Base-by-base conservation (phyloP, 352 stramenopile genomes). In the Phytopythium sindhum region DNA sequence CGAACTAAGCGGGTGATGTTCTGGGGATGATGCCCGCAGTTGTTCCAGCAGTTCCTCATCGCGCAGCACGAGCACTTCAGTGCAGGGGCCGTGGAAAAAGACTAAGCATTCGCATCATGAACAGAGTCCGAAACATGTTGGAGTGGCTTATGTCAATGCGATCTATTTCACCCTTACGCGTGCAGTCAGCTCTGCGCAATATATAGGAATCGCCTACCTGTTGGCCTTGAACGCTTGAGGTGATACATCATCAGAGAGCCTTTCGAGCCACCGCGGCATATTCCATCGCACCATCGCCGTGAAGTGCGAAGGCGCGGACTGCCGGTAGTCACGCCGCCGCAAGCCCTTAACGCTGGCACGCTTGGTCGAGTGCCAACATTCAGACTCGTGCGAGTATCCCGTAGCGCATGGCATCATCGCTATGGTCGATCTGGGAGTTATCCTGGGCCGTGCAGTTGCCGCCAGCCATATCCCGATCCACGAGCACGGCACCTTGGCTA, bases 21-120 rank as follows among this genome's bases (percentile, higher is more conserved):
- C 35, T 19, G n/a, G 14, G 54, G 24, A 14, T 57, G 24, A 8
- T 57, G n/a, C 5, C 3, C 53, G 1, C 23, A 91, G 81, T 66
- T 84, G 44, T 91, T 91, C 61, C 80, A 68, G 45, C 67, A 72
- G 28, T 87, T 81, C 54, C 63, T 91, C 24, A 51, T 85, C 42
- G 69, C 67, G 0, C 78, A 88, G 33, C 80, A 88, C 50, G 60
- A 60, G 55, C 74, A 78, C 2, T 91, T 86, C 57, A 60, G 24
- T 23, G 26, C 35, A 2, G 23, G 5, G 3, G 37, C 48, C 28
- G 7, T 7, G 10, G 42, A 50, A 7, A 23, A 31, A 8, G 14
- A 31, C 8, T 44, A 3, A 29, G 2, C 15, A 28, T 23, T 5
- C 1, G 21, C 23, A 4, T 35, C 14, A 42, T 57, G 28, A 10